phyloP scores from a whole-genome alignment of 2,329 filamentous ascomycete genomes.

The Bipolaris bicolor region DNA sequence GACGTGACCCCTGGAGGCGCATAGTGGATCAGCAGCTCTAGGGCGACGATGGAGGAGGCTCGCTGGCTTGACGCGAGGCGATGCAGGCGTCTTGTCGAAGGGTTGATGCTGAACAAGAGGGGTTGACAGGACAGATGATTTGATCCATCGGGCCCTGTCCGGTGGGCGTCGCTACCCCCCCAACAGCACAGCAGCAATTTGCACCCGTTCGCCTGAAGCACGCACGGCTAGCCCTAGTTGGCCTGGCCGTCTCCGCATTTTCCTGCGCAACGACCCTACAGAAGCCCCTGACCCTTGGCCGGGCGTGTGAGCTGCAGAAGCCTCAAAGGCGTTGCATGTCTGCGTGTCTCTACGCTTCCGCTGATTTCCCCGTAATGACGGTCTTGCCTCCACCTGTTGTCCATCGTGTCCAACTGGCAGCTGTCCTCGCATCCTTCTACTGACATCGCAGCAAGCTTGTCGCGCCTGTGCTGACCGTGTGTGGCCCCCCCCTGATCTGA shows the following conservation, averaged over 20 bases:
- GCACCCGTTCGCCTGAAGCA: constrained; percentile 49
- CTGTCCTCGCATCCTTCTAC: constrained; percentile 23
- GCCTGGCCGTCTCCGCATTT: constrained; percentile 51
- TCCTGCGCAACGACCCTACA: constrained; percentile 47
- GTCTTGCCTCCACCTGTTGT: constrained; percentile 35
- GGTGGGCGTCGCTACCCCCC: constrained; percentile 41
- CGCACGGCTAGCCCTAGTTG: constrained; percentile 47
- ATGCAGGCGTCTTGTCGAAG: constrained; percentile 17
- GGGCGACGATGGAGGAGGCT: constrained; percentile 8
- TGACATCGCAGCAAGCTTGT: constrained; percentile 32
- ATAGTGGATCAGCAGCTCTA: constrained; percentile 26
- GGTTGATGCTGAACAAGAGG: constrained; percentile 25
- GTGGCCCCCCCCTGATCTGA: constrained; percentile 26
- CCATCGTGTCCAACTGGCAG: constrained; percentile 32
- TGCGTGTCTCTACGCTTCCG: constrained; percentile 42
- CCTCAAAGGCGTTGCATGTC: constrained; percentile 50
- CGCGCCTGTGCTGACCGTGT: constrained; percentile 27
- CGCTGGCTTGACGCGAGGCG: constrained; percentile 21
- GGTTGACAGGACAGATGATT: constrained; percentile 40
- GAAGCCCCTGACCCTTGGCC: constrained; percentile 49
- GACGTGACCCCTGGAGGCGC: constrained; percentile 24
- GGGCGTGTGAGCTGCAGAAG: constrained; percentile 48
- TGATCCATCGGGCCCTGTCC: constrained; percentile 37
- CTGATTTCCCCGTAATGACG: constrained; percentile 44
- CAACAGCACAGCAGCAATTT: constrained; percentile 47